A percentile compares a stretch with the other conserved stretches of the same genome.
Conservation (phyloP, 2,329 filamentous ascomycete genomes). For the Arthrocladium fulminans region DNA sequence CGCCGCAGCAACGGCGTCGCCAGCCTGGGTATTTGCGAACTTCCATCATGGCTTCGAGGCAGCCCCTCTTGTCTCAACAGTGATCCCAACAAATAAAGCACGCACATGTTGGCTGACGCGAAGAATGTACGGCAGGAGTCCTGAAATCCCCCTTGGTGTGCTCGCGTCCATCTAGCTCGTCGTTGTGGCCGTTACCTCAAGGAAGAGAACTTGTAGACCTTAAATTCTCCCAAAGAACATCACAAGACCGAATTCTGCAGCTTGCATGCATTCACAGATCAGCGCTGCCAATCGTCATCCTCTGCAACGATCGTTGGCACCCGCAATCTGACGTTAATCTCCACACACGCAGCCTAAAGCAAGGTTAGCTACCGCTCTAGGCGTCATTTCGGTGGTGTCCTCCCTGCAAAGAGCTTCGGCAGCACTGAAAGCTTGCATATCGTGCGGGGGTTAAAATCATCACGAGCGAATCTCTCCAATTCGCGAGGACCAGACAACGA, state of each 20-base stretch:
- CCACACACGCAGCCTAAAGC: neutral
- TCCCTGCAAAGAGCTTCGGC: neutral
- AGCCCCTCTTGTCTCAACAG: neutral
- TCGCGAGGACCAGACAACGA: no score
- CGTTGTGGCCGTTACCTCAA: no score
- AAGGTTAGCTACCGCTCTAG: neutral
- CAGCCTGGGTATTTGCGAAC: neutral
- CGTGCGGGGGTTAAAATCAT: constrained; percentile 1
- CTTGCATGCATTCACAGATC: neutral
- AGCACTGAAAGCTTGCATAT: constrained; percentile 1
- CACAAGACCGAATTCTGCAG: constrained; percentile 4
- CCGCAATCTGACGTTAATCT: neutral
- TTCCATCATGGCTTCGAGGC: neutral
- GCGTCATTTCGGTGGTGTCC: neutral
- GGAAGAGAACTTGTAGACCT: neutral
- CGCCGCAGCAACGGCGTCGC: neutral
- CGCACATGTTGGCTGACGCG: neutral
- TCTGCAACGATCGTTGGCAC: neutral
- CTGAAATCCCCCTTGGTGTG: no score
- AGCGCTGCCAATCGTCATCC: neutral
- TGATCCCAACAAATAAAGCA: neutral
- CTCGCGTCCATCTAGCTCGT: neutral
- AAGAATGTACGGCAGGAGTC: no score
- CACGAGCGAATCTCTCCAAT: neutral
- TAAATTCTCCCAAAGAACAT: neutral